A percentile compares a stretch with the other conserved stretches of the same genome.
Conservation (phyloP, 2,329 filamentous ascomycete genomes). For the Tolypocladium inflatum region DNA sequence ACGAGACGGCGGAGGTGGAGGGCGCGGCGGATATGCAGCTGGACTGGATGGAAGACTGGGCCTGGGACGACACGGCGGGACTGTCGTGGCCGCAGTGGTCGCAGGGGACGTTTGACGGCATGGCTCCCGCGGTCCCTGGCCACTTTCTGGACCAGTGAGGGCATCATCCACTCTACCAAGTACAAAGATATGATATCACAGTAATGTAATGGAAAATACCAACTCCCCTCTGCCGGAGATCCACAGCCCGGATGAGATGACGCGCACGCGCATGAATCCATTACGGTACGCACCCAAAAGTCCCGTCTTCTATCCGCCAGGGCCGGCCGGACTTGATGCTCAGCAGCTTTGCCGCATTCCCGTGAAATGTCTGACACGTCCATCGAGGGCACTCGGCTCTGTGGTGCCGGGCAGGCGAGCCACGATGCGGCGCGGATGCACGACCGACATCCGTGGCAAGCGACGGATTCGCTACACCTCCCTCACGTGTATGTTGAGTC, state of each 20-base stretch:
- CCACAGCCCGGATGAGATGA: neutral
- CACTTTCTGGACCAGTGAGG: neutral
- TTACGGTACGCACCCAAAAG: neutral
- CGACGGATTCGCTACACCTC: neutral
- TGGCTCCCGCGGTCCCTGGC: neutral
- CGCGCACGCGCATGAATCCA: neutral
- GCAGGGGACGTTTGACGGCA: constrained; percentile 2
- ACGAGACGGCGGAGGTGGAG: constrained; percentile 4
- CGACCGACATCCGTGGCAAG: neutral
- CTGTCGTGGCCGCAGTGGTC: constrained; percentile 9
- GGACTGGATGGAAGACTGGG: constrained; percentile 18
- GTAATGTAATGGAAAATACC: neutral
- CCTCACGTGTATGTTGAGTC: neutral
- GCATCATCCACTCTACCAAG: neutral
- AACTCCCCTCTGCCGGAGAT: neutral
- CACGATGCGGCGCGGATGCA: neutral
- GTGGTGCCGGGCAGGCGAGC: neutral
- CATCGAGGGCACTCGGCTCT: neutral
- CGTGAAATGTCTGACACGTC: neutral
- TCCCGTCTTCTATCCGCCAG: neutral
- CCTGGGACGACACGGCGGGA: constrained; percentile 13
- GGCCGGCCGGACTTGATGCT: neutral
- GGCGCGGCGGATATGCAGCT: constrained; percentile 7
- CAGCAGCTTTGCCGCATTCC: neutral
- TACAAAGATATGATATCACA: neutral